These are phyloP conservation scores for Pleurotus platypus DNA, from an alignment of 768 basidiomycete genomes.

Conservation along the genomic window DNA sequence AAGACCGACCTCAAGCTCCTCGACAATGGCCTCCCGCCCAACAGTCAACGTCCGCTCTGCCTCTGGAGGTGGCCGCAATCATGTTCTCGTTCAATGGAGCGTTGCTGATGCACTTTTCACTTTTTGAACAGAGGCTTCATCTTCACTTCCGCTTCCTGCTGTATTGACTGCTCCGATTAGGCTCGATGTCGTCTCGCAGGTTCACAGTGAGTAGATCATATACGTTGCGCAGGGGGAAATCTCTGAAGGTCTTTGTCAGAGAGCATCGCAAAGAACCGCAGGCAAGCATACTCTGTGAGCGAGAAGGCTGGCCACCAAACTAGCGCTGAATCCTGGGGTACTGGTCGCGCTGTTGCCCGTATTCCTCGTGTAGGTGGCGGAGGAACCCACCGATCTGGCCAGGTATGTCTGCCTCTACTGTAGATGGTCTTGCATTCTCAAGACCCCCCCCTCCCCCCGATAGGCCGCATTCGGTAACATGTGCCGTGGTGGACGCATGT, in stretches of 20 bases:
- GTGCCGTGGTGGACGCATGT: slow-evolving; percentile 99
- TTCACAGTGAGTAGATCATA: slow-evolving; percentile 83
- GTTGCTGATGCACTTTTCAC: slow-evolving; percentile 14
- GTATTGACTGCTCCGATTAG: slow-evolving; percentile 98
- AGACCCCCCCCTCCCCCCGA: too few species aligned
- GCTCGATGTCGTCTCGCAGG: slow-evolving; percentile 96
- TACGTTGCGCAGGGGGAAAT: neutral
- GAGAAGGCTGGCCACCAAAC: slow-evolving; percentile 99
- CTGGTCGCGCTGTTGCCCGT: slow-evolving; percentile 99
- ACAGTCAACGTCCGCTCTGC: slow-evolving; percentile 81
- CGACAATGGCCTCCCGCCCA: slow-evolving; percentile 87
- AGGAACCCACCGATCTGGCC: slow-evolving; percentile 97
- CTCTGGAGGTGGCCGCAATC: slow-evolving; percentile 57
- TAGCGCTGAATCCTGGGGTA: slow-evolving; percentile 99
- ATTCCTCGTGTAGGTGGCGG: slow-evolving; percentile 99
- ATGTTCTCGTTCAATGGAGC: neutral
- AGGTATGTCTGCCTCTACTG: slow-evolving; percentile 45
- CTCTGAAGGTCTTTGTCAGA: slow-evolving; percentile 42
- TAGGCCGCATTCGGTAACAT: slow-evolving; percentile 99
- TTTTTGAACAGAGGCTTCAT: slow-evolving; percentile 62
- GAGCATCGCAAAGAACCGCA: slow-evolving; percentile 96
- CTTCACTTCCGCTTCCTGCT: slow-evolving; percentile 89
- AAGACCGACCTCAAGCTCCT: slow-evolving; percentile 33
- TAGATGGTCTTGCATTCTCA: too few species aligned
- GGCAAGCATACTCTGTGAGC: slow-evolving; percentile 95